Percentiles rank a stretch among this genome's conserved stretches.
Evolutionary conservation across 495 filamentous ascomycete species (phyloP).

Genomic region (Penicillium turbatum): DNA sequence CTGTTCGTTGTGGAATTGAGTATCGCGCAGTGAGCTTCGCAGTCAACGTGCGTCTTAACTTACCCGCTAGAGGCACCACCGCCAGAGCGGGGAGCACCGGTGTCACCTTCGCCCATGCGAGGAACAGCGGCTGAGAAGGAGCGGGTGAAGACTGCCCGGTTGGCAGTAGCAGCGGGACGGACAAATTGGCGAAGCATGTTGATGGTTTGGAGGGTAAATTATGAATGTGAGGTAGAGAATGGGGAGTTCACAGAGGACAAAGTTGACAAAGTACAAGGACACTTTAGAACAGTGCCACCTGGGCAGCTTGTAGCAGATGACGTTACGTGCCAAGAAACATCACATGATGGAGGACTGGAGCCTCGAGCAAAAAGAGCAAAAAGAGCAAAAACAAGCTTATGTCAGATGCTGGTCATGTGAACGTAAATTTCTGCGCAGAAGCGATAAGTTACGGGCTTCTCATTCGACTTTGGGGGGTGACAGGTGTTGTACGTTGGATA

Average conservation of each 20-base stretch:
- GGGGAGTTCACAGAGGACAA: conserved; percentile 3
- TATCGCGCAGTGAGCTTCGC: neutral
- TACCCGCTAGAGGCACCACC: conserved; percentile 34
- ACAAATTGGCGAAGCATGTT: conserved; percentile 67
- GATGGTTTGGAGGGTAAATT: conserved; percentile 11
- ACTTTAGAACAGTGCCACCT: too few relatives aligned
- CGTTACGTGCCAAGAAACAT: conserved; percentile 24
- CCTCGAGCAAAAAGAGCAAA: too few relatives aligned
- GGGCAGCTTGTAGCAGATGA: conserved; percentile 15
- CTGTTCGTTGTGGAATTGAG: neutral
- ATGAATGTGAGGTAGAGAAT: conserved; percentile 3
- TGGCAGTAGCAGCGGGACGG: conserved; percentile 52
- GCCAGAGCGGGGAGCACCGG: conserved; percentile 54
- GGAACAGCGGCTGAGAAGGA: conserved; percentile 60
- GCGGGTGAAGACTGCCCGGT: conserved; percentile 47
- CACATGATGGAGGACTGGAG: conserved; percentile 12
- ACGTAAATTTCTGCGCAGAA: conserved; percentile 18
- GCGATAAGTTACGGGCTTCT: conserved; percentile 28
- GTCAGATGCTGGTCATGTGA: conserved; percentile 14
- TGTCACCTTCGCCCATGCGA: conserved; percentile 64
- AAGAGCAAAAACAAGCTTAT: neutral
- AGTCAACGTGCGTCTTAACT: conserved; percentile 6
- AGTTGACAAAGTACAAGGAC: conserved; percentile 40
- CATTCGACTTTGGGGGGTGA: conserved; percentile 17
- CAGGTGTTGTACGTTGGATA: too few relatives aligned